Evolutionary conservation across 306 rosid species (phyloP).

Genomic region (Styphnolobium japonicum): DNA sequence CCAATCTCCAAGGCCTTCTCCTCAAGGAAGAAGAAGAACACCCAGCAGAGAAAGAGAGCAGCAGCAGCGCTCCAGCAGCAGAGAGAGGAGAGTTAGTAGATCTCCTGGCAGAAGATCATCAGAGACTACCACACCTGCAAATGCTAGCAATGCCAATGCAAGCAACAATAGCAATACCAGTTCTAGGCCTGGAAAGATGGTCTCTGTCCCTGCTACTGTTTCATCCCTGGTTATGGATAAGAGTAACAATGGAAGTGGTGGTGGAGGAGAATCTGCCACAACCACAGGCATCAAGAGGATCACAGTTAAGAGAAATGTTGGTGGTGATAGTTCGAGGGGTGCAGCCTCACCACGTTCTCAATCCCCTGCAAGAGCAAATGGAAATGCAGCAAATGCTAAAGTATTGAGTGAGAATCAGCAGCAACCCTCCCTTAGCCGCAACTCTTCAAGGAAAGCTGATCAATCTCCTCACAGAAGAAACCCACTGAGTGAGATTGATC

Average conservation of each 20-base stretch:
- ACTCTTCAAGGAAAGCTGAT: constrained; percentile 81
- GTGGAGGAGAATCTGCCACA: constrained; percentile 44
- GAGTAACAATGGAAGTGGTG: constrained; percentile 72
- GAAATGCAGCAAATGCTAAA: constrained; percentile 34
- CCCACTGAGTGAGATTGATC: constrained; percentile 77
- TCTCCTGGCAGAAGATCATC: constrained; percentile 80
- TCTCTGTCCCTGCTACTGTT: constrained; percentile 91
- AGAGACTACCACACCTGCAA: constrained; percentile 10
- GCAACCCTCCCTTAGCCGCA: constrained; percentile 78
- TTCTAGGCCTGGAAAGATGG: constrained; percentile 81
- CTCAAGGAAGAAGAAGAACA: constrained; percentile 77
- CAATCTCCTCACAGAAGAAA: constrained; percentile 88
- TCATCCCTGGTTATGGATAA: constrained; percentile 76
- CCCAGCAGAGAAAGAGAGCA: constrained; percentile 90
- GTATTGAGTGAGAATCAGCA: constrained; percentile 39
- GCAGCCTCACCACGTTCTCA: constrained; percentile 74
- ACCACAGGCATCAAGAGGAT: constrained; percentile 52
- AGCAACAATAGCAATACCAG: constrained; percentile 14
- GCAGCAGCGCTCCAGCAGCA: constrained; percentile 62
- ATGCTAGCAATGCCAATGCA: neutral
- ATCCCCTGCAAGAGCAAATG: constrained; percentile 61
- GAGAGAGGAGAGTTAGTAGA: constrained; percentile 83
- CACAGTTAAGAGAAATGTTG: constrained; percentile 72
- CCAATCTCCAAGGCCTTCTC: constrained; percentile 48
- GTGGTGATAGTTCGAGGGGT: constrained; percentile 46